These are phyloP conservation scores for Xylaria castorea DNA, from an alignment of 495 filamentous ascomycete genomes.

Conservation along the genomic window DNA sequence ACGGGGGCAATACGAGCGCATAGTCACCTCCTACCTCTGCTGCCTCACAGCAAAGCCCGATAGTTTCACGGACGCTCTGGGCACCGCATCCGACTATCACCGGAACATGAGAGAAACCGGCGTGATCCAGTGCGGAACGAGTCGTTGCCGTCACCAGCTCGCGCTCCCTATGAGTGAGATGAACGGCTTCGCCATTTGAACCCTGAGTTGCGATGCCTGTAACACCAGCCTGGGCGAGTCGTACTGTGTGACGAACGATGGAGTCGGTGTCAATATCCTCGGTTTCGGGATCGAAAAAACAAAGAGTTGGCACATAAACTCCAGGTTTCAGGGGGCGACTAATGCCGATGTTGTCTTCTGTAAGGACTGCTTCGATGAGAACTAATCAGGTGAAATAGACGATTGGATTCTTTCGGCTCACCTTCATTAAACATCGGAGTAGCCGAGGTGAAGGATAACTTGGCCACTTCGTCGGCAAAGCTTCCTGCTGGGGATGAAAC, in stretches of 20 bases:
- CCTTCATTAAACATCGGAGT: background rate
- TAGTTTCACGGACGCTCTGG: slow-evolving; percentile 85
- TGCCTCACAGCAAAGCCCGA: slow-evolving; percentile 80
- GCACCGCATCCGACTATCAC: slow-evolving; percentile 86
- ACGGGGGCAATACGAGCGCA: slow-evolving; percentile 82
- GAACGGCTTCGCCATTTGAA: slow-evolving; percentile 89
- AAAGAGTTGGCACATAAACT: slow-evolving; percentile 73
- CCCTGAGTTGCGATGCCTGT: slow-evolving; percentile 80
- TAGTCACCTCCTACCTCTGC: slow-evolving; percentile 79
- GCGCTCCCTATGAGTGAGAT: slow-evolving; percentile 74
- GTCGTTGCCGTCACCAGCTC: slow-evolving; percentile 74
- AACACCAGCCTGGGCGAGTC: slow-evolving; percentile 73
- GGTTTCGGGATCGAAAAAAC: slow-evolving; percentile 63
- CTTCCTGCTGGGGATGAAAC: background rate
- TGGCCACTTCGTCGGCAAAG: background rate
- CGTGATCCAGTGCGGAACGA: slow-evolving; percentile 70
- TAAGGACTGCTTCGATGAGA: background rate
- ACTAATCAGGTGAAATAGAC: background rate
- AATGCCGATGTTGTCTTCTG: background rate
- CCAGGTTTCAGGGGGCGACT: slow-evolving; percentile 51
- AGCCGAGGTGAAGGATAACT: background rate
- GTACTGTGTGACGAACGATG: slow-evolving; percentile 71
- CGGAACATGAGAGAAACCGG: slow-evolving; percentile 70
- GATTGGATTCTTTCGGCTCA: background rate
- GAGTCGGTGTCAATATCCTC: slow-evolving; percentile 71